Conservation (phyloP, 1,284 basidiomycete species). For the Neolentinus lepideus region DNA sequence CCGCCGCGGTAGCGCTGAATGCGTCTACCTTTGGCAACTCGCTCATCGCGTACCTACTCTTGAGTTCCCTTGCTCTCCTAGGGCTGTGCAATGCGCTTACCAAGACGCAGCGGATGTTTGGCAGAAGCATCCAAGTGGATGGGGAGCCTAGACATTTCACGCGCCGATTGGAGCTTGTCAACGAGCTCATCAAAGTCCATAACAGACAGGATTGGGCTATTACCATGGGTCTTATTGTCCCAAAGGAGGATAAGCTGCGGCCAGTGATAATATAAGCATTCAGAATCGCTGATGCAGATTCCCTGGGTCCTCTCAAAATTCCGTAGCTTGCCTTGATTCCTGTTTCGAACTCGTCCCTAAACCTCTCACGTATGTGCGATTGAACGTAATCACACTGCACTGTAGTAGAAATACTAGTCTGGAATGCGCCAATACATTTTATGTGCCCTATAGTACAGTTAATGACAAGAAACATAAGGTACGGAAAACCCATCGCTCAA, state of each 20-base stretch:
- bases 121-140: background rate
- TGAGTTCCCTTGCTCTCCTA: conserved; percentile 2
- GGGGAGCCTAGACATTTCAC: background rate
- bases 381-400: no score
- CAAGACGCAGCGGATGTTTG: background rate
- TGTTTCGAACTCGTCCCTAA: no score
- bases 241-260: background rate
- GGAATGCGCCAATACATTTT: no score
- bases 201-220: conserved; percentile 4
- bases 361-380: no score
- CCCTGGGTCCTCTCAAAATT: no score
- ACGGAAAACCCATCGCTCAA: background rate
- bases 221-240: conserved; percentile 1
- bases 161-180: background rate
- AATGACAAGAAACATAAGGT: background rate
- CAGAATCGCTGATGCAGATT: no score
- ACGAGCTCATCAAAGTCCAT: conserved; percentile 1
- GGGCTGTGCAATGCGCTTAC: conserved; percentile 3
- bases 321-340: no score
- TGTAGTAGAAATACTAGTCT: no score
- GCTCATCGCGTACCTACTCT: conserved; percentile 4
- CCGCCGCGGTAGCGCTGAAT: conserved; percentile 4
- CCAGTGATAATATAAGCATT: background rate
- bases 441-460: background rate
- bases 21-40: conserved; percentile 4